Base-by-base conservation (phyloP, 2,329 filamentous ascomycete species). In the Colletotrichum falcatum region DNA sequence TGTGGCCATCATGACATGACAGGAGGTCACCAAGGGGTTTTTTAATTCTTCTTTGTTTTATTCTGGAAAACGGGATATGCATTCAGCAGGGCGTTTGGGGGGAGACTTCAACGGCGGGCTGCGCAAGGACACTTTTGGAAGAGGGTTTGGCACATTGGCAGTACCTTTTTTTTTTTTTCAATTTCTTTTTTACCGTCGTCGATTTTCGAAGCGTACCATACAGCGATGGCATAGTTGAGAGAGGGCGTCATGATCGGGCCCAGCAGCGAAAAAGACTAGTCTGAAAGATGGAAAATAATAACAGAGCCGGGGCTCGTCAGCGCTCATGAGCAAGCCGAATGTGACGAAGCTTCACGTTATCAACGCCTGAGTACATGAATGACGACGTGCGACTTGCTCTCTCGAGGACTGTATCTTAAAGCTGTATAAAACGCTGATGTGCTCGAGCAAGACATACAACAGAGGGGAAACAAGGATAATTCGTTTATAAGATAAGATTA, bases 71-170 rank as follows among this genome's bases (percentile, higher is more conserved):
- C 14, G 30, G 33, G 23, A 35, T 26, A 65, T 65, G 46, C 66
- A 66, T 66, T 46, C 30, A 66, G 62, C 66, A 70, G 66, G 62
- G 66, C 66, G 65, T 68, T 65, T 49, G 12, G 60, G 53, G n/a
- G 9, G 37, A 16, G 23, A n/a, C 37, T 53, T 20, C 23, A 56
- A 35, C 20, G 12, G 55, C 8, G 33, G 20, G 51, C 20, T 20
- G 33, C n/a, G 16, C 30, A 55, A 37, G 20, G 5, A 16, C 11
- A 35, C 20, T 23, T 55, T 55, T 55, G 53, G 53, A 18, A 14
- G n/a, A 55, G n/a, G 33, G 12, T 23, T 37, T 6, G 33, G 3
- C 20, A 37, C 53, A 51, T 30, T 3, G 48, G 23, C 33, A 23
- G 20, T 37, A 23, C 23, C 30, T 1, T 37, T 55, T 55, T 23